A percentile compares a stretch with the other conserved stretches of the same genome.
phyloP scores from a whole-genome alignment of 129 eudicot genomes.

The Calendula officinalis region DNA sequence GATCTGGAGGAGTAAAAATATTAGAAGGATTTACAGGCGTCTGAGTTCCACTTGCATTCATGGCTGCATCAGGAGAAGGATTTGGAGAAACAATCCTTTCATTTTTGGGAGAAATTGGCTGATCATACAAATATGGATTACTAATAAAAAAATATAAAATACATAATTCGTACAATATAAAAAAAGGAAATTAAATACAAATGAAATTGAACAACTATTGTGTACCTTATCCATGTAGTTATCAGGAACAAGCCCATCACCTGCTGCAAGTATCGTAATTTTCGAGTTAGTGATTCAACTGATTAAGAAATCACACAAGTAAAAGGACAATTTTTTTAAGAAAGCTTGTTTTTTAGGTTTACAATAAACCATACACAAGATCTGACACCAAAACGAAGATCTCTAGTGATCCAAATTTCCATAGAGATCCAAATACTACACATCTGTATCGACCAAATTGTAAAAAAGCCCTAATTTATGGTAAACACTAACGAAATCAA shows the following conservation, averaged over 20 bases:
- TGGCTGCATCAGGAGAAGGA: conserved; percentile 17
- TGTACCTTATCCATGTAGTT: conserved; percentile 58
- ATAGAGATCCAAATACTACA: conserved; percentile 2
- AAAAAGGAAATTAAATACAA: conserved; percentile 6
- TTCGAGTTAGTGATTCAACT: background rate
- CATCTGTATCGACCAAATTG: conserved; percentile 10
- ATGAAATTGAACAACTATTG: background rate
- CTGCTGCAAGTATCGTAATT: conserved; percentile 34
- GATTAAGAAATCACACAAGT: background rate
- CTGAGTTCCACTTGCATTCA: conserved; percentile 51
- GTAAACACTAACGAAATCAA: background rate
- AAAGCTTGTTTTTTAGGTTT: background rate
- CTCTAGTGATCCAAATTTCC: background rate
- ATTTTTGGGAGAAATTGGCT: conserved; percentile 71
- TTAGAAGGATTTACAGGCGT: conserved; percentile 37
- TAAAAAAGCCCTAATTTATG: conserved; percentile 15
- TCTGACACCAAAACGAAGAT: background rate
- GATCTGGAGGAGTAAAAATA: conserved; percentile 58
- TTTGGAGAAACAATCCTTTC: conserved; percentile 60
- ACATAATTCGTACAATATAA: conserved; percentile 21
- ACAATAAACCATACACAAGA: background rate
- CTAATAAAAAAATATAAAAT: conserved; percentile 21
- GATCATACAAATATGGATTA: conserved; percentile 28
- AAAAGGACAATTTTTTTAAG: background rate
- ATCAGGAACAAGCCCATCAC: conserved; percentile 55